Percentiles rank a stretch among this genome's conserved stretches.
Evolutionary conservation across 2,329 filamentous ascomycete species (phyloP).

Genomic region (Apiospora koreana): DNA sequence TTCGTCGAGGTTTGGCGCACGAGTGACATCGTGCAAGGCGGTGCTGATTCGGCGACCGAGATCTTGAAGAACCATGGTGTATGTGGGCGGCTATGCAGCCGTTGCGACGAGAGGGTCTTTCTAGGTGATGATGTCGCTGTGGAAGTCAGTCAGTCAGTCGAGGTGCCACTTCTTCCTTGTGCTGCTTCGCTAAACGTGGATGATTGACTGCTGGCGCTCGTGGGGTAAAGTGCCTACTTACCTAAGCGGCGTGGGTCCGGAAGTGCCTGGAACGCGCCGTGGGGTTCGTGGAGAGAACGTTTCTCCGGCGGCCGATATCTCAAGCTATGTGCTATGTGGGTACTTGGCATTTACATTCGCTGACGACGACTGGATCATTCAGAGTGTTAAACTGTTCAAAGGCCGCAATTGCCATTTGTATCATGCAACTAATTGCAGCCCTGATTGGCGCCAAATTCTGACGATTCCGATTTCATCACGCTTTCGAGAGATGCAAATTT

Average conservation of each 20-base stretch:
- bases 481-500: no score
- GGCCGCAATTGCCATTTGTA: no score
- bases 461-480: no score
- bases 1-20: slow-evolving; percentile 91
- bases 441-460: no score
- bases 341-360: background rate
- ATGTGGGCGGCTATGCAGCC: slow-evolving; percentile 8
- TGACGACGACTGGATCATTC: no score
- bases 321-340: background rate
- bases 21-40: slow-evolving; percentile 89
- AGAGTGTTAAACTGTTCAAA: no score
- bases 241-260: background rate
- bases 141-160: background rate
- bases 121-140: background rate
- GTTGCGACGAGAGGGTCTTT: background rate
- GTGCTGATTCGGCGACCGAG: slow-evolving; percentile 97
- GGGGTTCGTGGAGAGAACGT: background rate
- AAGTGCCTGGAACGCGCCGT: background rate
- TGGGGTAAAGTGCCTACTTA: background rate
- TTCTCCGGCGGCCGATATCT: background rate
- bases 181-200: slow-evolving; percentile 5
- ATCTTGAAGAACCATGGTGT: slow-evolving; percentile 94
- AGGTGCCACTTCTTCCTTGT: slow-evolving; percentile 2
- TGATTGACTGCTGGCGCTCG: background rate
- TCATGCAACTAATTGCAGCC: no score